Evolutionary conservation across 768 basidiomycete genomes (phyloP).

Genomic region (Lactarius vividus): DNA sequence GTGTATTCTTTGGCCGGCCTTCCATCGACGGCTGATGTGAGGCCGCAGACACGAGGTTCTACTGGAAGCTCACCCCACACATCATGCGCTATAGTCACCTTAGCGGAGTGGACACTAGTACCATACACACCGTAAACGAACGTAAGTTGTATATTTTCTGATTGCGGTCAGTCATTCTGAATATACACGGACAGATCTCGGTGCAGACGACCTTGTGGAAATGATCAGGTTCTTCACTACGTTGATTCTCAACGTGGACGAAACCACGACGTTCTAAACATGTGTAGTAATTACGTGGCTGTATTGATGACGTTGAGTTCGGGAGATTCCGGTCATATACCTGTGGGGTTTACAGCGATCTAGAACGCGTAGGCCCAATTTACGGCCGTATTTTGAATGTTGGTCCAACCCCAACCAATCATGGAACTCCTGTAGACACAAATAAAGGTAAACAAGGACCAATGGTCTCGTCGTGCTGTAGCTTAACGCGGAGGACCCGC

Average conservation of each 20-base stretch:
- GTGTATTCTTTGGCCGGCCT: conserved; percentile 5
- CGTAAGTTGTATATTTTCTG: conserved; percentile 39
- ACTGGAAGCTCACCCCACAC: conserved; percentile 25
- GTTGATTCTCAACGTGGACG: conserved; percentile 67
- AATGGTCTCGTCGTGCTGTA: neutral
- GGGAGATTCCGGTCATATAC: neutral
- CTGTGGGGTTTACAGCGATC: too few species aligned
- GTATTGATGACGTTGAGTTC: neutral
- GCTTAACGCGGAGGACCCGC: conserved; percentile 5
- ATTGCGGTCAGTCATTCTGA: neutral
- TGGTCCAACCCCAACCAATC: too few species aligned
- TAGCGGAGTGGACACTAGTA: conserved; percentile 37
- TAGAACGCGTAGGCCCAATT: too few species aligned
- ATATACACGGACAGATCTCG: conserved; percentile 41
- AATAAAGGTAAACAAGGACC: too few species aligned
- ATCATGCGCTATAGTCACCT: conserved; percentile 29
- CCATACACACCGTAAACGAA: conserved; percentile 68
- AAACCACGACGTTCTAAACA: conserved; percentile 31
- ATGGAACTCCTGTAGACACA: too few species aligned
- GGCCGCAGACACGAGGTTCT: conserved; percentile 22
- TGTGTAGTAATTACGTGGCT: neutral
- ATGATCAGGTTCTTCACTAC: conserved; percentile 63
- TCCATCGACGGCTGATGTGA: neutral
- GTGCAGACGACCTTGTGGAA: conserved; percentile 54
- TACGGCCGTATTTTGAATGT: too few species aligned